Evolutionary conservation across 306 rosid genomes (phyloP).

Genomic region (Quercus parvula): DNA sequence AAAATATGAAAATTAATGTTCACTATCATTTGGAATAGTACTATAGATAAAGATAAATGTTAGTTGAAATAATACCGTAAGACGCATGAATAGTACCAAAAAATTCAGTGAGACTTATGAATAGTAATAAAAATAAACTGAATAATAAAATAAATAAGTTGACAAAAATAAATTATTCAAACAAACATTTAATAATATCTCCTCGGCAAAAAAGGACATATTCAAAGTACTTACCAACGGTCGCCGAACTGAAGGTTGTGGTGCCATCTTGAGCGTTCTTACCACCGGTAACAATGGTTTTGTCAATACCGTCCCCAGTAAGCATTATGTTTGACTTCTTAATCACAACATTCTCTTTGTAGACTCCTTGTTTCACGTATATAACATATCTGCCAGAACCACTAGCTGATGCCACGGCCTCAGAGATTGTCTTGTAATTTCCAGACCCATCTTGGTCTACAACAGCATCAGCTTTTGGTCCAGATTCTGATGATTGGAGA

Average conservation of each 20-base stretch:
- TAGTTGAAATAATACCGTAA: too few relatives aligned
- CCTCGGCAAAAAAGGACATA: neutral
- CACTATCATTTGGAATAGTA: too few relatives aligned
- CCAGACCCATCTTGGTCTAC: conserved; percentile 81
- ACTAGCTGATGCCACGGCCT: conserved; percentile 49
- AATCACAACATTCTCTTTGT: conserved; percentile 53
- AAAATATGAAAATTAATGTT: too few relatives aligned
- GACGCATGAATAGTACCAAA: too few relatives aligned
- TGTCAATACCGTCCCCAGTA: conserved; percentile 72
- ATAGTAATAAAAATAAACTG: too few relatives aligned
- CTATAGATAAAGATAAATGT: too few relatives aligned
- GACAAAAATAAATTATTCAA: too few relatives aligned
- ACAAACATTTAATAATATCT: neutral
- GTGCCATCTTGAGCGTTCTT: conserved; percentile 32
- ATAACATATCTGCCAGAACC: conserved; percentile 45
- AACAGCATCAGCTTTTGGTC: conserved; percentile 38
- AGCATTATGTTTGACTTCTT: conserved; percentile 55
- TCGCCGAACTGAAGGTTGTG: conserved; percentile 75
- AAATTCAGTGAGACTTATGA: too few relatives aligned
- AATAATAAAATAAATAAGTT: too few relatives aligned
- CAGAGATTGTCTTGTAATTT: conserved; percentile 45
- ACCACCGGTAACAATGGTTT: conserved; percentile 50
- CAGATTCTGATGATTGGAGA: conserved; percentile 19
- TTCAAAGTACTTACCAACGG: conserved; percentile 55
- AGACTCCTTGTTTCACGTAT: conserved; percentile 69